Conservation (phyloP, 306 rosid genomes). For the Alnus glutinosa region DNA sequence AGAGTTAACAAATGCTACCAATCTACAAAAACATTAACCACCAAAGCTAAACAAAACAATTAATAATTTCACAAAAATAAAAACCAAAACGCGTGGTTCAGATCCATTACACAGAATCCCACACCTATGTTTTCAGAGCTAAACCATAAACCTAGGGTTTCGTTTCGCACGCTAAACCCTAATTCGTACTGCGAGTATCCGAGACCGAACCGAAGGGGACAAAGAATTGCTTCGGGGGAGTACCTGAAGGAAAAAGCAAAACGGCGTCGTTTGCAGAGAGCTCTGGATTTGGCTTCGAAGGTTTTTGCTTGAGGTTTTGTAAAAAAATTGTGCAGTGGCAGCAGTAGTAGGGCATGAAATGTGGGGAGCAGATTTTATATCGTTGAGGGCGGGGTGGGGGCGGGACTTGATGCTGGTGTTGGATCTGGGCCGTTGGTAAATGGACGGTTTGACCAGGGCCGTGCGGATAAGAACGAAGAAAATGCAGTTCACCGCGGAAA, state of each 20-base stretch:
- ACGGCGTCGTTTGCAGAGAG: slow-evolving; percentile 33
- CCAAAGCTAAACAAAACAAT: background rate
- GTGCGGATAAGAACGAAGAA: background rate
- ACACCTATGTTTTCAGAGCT: background rate
- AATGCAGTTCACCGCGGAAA: too few species aligned
- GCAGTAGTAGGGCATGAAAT: slow-evolving; percentile 28
- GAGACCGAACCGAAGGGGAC: background rate
- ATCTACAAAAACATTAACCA: background rate
- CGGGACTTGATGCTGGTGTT: slow-evolving; percentile 16
- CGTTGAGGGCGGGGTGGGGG: slow-evolving; percentile 13
- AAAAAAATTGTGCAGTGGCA: background rate
- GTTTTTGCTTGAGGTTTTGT: slow-evolving; percentile 26
- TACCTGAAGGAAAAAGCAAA: slow-evolving; percentile 33
- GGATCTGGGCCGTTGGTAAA: slow-evolving; percentile 25
- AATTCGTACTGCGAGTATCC: slow-evolving; percentile 7
- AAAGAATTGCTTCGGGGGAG: background rate
- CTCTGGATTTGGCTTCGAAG: slow-evolving; percentile 6
- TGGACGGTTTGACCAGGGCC: slow-evolving; percentile 25
- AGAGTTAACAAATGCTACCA: background rate
- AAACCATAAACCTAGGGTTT: slow-evolving; percentile 47
- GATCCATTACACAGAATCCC: background rate
- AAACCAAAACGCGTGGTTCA: background rate
- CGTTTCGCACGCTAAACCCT: slow-evolving; percentile 46
- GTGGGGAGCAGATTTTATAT: slow-evolving; percentile 25
- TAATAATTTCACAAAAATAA: background rate